Conservation (phyloP, 1,284 basidiomycete species). For the Sporisorium scitamineum region DNA sequence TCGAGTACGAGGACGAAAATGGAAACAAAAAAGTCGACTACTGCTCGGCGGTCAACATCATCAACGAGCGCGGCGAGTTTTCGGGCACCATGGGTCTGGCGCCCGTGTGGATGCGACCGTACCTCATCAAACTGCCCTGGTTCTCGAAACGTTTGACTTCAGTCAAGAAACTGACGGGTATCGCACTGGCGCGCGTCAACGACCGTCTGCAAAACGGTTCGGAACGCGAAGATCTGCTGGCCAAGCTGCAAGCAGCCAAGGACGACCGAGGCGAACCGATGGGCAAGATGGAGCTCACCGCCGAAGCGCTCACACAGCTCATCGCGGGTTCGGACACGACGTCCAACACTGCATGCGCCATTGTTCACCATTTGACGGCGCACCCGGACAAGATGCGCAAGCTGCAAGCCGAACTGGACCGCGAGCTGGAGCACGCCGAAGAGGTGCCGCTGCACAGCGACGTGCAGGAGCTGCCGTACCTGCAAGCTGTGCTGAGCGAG, state of each 20-base stretch:
- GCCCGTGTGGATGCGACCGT: slow-evolving; percentile 73
- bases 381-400: slow-evolving; percentile 78
- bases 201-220: slow-evolving; percentile 75
- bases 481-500: slow-evolving; percentile 86
- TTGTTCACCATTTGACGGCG: slow-evolving; percentile 82
- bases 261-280: slow-evolving; percentile 83
- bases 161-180: slow-evolving; percentile 75
- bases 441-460: slow-evolving; percentile 58
- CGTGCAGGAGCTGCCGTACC: slow-evolving; percentile 64
- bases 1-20: slow-evolving; percentile 72
- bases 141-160: slow-evolving; percentile 78
- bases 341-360: slow-evolving; percentile 69
- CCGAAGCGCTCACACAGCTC: slow-evolving; percentile 83
- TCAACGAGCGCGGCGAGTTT: slow-evolving; percentile 90
- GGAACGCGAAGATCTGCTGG: slow-evolving; percentile 80
- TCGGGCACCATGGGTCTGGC: slow-evolving; percentile 85
- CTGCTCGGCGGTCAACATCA: slow-evolving; percentile 84
- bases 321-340: slow-evolving; percentile 74
- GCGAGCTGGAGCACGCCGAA: slow-evolving; percentile 65
- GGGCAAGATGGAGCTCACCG: slow-evolving; percentile 83
- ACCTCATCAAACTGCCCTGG: slow-evolving; percentile 72
- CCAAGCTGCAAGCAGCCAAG: slow-evolving; percentile 80
- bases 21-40: slow-evolving; percentile 71
- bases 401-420: slow-evolving; percentile 84
- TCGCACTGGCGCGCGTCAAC: slow-evolving; percentile 82